Conservation (phyloP, 2,329 filamentous ascomycete species). For the Neonectria punicea region DNA sequence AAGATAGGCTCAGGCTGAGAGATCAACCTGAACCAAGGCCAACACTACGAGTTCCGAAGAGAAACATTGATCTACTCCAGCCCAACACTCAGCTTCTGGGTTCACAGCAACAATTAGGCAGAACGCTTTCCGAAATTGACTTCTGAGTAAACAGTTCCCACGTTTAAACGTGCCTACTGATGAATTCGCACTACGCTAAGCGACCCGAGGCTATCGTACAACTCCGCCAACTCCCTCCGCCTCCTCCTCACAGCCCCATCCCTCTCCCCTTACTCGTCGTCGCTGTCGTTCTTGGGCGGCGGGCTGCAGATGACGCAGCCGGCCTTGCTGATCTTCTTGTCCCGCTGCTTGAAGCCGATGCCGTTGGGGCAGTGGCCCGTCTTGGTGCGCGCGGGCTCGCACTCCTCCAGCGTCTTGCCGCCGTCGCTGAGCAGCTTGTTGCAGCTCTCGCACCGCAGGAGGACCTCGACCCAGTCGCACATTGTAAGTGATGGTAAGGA, state of each 20-base stretch:
- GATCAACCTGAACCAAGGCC: no score
- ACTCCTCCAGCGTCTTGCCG: background rate
- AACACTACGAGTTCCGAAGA: no score
- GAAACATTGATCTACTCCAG: no score
- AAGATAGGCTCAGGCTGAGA: no score
- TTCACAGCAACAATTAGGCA: no score
- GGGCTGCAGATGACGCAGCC: background rate
- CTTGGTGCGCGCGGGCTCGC: background rate
- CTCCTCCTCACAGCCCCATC: background rate
- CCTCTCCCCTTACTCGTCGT: no score
- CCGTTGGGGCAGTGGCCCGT: background rate
- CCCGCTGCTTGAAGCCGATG: background rate
- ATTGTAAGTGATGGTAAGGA: background rate
- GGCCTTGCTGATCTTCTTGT: background rate
- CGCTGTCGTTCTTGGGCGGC: background rate
- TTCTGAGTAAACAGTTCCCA: background rate
- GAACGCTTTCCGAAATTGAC: background rate
- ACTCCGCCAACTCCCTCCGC: background rate
- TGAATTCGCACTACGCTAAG: background rate
- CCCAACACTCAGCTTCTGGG: no score
- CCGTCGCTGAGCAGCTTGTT: background rate
- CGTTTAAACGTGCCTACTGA: background rate
- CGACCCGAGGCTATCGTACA: background rate
- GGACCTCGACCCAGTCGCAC: background rate
- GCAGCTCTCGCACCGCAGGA: background rate